Base-by-base conservation (phyloP, 176 grass and related monocot genomes). In the Oryza glaberrima region DNA sequence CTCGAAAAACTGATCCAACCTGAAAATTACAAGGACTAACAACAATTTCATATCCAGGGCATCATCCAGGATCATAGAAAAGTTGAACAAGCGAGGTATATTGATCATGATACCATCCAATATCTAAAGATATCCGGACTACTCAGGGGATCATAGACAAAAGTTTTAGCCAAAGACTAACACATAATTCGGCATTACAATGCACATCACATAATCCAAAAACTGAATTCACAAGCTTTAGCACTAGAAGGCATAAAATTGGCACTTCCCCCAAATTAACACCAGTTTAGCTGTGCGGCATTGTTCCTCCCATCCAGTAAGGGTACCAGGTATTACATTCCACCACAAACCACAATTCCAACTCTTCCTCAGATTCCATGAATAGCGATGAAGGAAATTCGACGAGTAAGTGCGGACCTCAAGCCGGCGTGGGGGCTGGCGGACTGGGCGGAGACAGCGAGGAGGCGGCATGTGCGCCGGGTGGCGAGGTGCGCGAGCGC, bases 1-100 rank as follows among this genome's bases (percentile, higher is more conserved):
- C 81, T 95, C 75, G 5, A 86, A 94, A 68, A 95, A 92, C 30
- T 92, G 81, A 20, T 89, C 70, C 14, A 67, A 46, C 40, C 95
- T 98, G 46, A 70, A 82, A 74, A 80, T 48, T 11, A 36, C 7
- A 85, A 66, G 41, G 30, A 81, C 45, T 25, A 44, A n/a, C 14
- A 70, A 46, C 9, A 12, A 0, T 65, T 16, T 74, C 11, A 74
- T 1, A 23, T 63, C 20, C 58, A 63, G 58, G 58, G 58, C 2
- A 63, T 63, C 58, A 63, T 23, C 58, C 52, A 58, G 52, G 52
- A 58, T 73, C 23, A 73, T 1, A 63, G 16, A 49, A 19, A 17
- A 81, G 6, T 17, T 54, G 52, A 63, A 72, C 11, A 3, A 77
- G 11, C 11, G 22, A 11, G 20, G 48, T 17, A 22, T 13, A 45